Evolutionary conservation across 31 red algal species (phyloP).

Genomic region (Odonthalia washingtoniensis): DNA sequence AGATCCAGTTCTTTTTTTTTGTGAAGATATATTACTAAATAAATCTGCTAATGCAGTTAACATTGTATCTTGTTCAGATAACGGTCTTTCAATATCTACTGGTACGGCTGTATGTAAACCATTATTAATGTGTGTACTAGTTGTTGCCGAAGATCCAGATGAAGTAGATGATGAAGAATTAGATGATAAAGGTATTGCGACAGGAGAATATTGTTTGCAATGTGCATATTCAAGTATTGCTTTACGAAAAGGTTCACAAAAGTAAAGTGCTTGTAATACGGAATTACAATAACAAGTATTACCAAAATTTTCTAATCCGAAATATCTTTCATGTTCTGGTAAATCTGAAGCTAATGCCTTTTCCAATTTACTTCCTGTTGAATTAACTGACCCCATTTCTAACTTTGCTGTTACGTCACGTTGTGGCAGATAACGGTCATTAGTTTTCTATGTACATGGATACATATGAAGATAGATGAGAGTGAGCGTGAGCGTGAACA

Average conservation of each 20-base stretch:
- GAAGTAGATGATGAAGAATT: conserved; percentile 23
- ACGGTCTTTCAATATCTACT: conserved; percentile 30
- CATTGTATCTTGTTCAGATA: conserved; percentile 76
- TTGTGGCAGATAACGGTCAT: too few species aligned
- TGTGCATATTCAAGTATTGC: conserved; percentile 60
- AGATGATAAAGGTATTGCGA: not conserved
- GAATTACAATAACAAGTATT: conserved; percentile 98
- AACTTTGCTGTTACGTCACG: too few species aligned
- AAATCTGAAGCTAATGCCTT: conserved; percentile 89
- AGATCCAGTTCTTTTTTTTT: conserved; percentile 92
- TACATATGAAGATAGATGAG: too few species aligned
- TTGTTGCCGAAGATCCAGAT: conserved; percentile 29
- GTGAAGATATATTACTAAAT: conserved; percentile 79
- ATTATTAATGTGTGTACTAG: not conserved
- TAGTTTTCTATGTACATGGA: too few species aligned
- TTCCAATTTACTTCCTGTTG: conserved; percentile 88
- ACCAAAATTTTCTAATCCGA: conserved; percentile 97
- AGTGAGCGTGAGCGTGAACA: too few species aligned
- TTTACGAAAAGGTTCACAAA: conserved; percentile 96
- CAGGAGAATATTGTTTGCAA: conserved; percentile 17
- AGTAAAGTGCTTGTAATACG: conserved; percentile 98
- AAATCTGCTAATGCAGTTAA: conserved; percentile 84
- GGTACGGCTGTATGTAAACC: conserved; percentile 15
- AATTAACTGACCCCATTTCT: conserved; percentile 89
- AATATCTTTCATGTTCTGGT: conserved; percentile 94